Conservation (phyloP, 2,329 filamentous ascomycete species). For the Sporothrix schenckii region DNA sequence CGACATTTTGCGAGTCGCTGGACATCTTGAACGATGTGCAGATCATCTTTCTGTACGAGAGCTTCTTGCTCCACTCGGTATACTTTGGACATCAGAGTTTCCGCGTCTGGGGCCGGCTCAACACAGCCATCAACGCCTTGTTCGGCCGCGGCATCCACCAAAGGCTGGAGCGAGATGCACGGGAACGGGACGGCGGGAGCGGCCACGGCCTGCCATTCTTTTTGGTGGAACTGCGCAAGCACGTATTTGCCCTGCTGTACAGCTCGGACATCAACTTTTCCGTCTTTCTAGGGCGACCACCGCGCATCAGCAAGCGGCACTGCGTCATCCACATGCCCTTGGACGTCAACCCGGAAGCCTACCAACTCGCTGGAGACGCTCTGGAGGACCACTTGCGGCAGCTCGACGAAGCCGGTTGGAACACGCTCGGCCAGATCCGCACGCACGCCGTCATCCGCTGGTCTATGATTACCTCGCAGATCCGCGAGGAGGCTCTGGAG, state of each 20-base stretch:
- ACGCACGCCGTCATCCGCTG: constrained; percentile 28
- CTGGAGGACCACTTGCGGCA: constrained; percentile 37
- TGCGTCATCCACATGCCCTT: constrained; percentile 57
- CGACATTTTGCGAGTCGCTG: constrained; percentile 28
- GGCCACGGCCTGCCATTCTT: constrained; percentile 24
- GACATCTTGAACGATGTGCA: constrained; percentile 31
- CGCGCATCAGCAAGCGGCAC: constrained; percentile 56
- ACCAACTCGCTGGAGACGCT: constrained; percentile 43
- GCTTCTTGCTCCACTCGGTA: constrained; percentile 28
- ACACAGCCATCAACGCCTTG: constrained; percentile 30
- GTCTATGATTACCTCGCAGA: constrained; percentile 31
- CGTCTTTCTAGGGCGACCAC: constrained; percentile 59
- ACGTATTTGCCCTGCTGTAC: constrained; percentile 29
- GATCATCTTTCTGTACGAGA: constrained; percentile 32
- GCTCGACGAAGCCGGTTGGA: constrained; percentile 58
- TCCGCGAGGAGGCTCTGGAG: constrained; percentile 30
- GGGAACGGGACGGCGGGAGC: neutral
- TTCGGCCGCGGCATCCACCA: constrained; percentile 31
- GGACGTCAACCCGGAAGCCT: constrained; percentile 47
- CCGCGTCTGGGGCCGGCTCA: constrained; percentile 23
- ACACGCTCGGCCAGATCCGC: constrained; percentile 47
- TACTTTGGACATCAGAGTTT: constrained; percentile 32
- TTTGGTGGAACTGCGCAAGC: constrained; percentile 30
- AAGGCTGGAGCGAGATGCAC: constrained; percentile 1
- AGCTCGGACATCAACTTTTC: constrained; percentile 54